Base-by-base conservation (phyloP, 2,329 filamentous ascomycete species). In the Aplosporella prunicola region DNA sequence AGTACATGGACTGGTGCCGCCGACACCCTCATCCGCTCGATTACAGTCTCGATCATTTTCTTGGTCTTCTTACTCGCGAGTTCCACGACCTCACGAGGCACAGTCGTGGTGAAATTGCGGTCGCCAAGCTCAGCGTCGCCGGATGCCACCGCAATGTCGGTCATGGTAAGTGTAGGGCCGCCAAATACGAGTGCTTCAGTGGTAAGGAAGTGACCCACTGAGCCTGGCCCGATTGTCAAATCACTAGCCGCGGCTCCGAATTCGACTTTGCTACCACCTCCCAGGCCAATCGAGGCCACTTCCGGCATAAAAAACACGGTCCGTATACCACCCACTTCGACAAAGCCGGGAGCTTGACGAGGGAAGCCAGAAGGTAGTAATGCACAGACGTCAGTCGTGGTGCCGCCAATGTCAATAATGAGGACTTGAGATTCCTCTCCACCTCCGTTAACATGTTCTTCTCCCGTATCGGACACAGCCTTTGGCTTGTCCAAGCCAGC, bases 401-500 rank as follows among this genome's bases (percentile, higher is more conserved):
- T 81, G 2, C 78, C 77, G 0, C 77, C 77, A 40, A 81, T 74
- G 45, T 81, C 77, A 2, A 79, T 69, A 0, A 80, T 75, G 45
- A 55, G 15, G 48, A 53, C 23, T 48, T 55, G 33, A 4, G 20
- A 18, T 54, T 45, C 5, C 48, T 49, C 41, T 11, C 9, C n/a
- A 8, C 23, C 15, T 5, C 4, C 10, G 8, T n/a, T 24, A 20
- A 24, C 24, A 6, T 34, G 2, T 10, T 27, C 31, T 14, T 15
- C 10, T 3, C 13, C n/a, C 2, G 26, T 15, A 2, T 10, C 13
- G 20, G 14, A n/a, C n/a, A 26, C 9, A 16, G 9, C 15, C 26
- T 34, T 26, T 10, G 10, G 11, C 30, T 33, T 28, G 15, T 52
- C 45, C 16, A 55, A 47, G 3, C 48, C 50, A 28, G 69, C 66